phyloP scores from a whole-genome alignment of 345 rosid species.

The Clarkia xantiana region DNA sequence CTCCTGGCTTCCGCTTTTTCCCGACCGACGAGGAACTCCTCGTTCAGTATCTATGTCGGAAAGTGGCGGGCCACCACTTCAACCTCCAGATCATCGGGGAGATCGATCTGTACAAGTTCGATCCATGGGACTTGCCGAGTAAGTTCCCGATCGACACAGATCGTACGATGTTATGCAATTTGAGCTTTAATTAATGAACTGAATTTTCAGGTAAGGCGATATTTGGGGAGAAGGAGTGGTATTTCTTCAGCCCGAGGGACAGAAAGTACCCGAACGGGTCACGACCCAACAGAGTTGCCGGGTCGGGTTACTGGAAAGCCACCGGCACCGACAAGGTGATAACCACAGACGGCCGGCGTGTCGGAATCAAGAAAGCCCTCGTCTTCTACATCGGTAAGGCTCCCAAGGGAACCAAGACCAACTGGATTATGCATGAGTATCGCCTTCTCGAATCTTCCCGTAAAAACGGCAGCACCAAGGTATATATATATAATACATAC shows the following conservation, averaged over 20 bases:
- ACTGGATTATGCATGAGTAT: slow-evolving; percentile 99
- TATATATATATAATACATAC: slow-evolving; percentile 1
- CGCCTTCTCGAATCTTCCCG: slow-evolving; percentile 54
- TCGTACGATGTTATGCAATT: neutral
- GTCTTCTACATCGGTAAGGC: slow-evolving; percentile 91
- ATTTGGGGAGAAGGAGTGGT: slow-evolving; percentile 95
- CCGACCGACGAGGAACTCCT: slow-evolving; percentile 96
- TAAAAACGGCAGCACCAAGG: slow-evolving; percentile 58
- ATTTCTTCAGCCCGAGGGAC: slow-evolving; percentile 86
- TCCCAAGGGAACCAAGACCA: slow-evolving; percentile 86
- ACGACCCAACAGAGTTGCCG: slow-evolving; percentile 84
- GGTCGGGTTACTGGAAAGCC: slow-evolving; percentile 97
- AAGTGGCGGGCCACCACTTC: slow-evolving; percentile 75
- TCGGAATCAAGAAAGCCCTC: slow-evolving; percentile 85
- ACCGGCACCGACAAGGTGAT: slow-evolving; percentile 88
- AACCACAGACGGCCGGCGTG: slow-evolving; percentile 53
- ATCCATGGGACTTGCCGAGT: slow-evolving; percentile 88
- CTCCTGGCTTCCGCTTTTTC: slow-evolving; percentile 91
- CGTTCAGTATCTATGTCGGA: slow-evolving; percentile 68
- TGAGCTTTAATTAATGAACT: neutral
- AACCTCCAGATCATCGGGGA: slow-evolving; percentile 62
- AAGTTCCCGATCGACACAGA: slow-evolving; percentile 4
- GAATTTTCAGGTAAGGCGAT: slow-evolving; percentile 51
- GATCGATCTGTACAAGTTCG: slow-evolving; percentile 81
- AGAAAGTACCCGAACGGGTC: slow-evolving; percentile 93